Percentiles rank a stretch among this genome's conserved stretches.
These are phyloP conservation scores for Blastocystis sp. DNA, from an alignment of 352 stramenopile genomes.

Conservation along the genomic window DNA sequence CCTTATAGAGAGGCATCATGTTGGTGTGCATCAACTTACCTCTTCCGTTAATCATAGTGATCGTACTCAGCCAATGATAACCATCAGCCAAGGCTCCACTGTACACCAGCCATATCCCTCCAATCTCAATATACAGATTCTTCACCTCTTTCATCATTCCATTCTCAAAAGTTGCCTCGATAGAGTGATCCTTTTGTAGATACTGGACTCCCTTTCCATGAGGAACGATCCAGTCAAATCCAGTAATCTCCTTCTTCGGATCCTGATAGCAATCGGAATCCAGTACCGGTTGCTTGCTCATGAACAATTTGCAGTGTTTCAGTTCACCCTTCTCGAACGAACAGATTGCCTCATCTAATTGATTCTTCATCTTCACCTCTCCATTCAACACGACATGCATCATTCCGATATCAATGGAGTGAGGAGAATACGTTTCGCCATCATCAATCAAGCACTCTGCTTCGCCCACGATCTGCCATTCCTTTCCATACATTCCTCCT, in stretches of 20 bases:
- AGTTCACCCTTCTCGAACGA: neutral
- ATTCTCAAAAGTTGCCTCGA: slow-evolving; percentile 6
- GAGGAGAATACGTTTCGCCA: neutral
- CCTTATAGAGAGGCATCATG: neutral
- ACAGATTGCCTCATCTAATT: neutral
- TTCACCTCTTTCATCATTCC: neutral
- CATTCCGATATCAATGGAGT: neutral
- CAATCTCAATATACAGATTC: neutral
- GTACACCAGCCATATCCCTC: neutral
- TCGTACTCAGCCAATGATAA: neutral
- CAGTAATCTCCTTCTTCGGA: neutral
- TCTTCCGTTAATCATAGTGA: neutral
- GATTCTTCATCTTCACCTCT: neutral
- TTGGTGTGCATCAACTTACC: neutral
- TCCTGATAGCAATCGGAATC: neutral
- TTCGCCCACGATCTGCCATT: neutral
- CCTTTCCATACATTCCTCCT: neutral
- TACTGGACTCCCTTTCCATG: neutral
- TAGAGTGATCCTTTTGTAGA: neutral
- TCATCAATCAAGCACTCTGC: too few species aligned
- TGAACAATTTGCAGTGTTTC: too few species aligned
- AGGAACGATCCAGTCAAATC: neutral
- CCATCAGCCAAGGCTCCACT: neutral
- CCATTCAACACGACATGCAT: neutral
- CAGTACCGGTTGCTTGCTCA: neutral